Percentiles rank a stretch among this genome's conserved stretches.
Conservation (phyloP, 345 rosid species). For the Physaria fendleri region DNA sequence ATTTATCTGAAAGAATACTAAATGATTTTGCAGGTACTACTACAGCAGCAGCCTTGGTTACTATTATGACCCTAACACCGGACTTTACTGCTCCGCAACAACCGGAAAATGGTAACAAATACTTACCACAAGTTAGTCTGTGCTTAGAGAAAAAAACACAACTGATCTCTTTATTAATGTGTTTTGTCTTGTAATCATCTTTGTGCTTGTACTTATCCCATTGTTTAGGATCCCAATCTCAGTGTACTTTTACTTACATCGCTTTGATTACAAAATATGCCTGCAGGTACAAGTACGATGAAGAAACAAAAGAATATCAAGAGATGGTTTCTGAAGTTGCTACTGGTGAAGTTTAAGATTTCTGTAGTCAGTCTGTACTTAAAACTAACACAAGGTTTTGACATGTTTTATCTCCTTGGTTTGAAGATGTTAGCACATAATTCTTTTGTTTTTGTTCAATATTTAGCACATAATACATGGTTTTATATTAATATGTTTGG, state of each 20-base stretch:
- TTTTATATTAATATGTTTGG: neutral
- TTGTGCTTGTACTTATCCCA: no score
- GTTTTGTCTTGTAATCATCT: neutral
- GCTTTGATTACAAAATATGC: neutral
- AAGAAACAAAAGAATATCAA: slow-evolving; percentile 18
- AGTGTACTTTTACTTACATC: neutral
- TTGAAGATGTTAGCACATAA: neutral
- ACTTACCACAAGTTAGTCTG: neutral
- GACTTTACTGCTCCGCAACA: slow-evolving; percentile 71
- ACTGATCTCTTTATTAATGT: neutral
- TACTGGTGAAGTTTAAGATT: slow-evolving; percentile 9
- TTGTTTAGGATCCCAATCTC: neutral
- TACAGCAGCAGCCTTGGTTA: slow-evolving; percentile 89
- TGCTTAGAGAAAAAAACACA: neutral
- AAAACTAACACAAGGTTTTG: neutral
- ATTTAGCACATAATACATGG: neutral
- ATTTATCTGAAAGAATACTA: neutral
- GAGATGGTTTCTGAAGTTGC: slow-evolving; percentile 19
- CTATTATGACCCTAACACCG: slow-evolving; percentile 78
- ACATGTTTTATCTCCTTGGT: neutral
- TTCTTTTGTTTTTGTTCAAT: no score
- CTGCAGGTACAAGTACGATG: slow-evolving; percentile 23
- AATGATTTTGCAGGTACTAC: slow-evolving; percentile 56
- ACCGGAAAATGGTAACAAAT: slow-evolving; percentile 74
- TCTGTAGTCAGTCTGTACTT: slow-evolving; percentile 1